Conservation (phyloP, 1,284 basidiomycete species). For the Irpex rosettiformis region DNA sequence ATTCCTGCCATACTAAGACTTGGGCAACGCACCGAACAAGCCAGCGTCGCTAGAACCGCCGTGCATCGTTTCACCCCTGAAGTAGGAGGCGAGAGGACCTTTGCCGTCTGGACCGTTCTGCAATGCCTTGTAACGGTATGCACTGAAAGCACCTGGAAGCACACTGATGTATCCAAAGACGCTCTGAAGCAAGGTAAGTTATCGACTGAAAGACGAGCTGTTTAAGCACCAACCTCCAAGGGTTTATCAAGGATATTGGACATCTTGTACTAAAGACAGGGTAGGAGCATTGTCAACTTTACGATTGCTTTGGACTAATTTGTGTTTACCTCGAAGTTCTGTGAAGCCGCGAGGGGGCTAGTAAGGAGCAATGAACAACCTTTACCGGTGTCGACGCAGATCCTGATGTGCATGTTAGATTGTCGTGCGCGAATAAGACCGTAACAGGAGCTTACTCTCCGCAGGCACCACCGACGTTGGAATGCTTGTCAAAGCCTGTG, state of each 20-base stretch:
- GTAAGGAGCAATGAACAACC: conserved; percentile 78
- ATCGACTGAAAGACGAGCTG: not conserved
- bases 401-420: conserved; percentile 39
- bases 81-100: conserved; percentile 88
- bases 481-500: conserved; percentile 83
- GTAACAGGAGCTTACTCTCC: conserved; percentile 85
- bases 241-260: conserved; percentile 93
- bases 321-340: conserved; percentile 76
- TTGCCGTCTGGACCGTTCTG: conserved; percentile 79
- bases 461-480: conserved; percentile 91
- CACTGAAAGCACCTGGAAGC: conserved; percentile 87
- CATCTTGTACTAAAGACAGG: conserved; percentile 71
- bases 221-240: conserved; percentile 55
- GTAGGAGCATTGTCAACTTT: not conserved
- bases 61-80: conserved; percentile 90
- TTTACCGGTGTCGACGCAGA: conserved; percentile 80
- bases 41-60: conserved; percentile 58
- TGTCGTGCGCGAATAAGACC: no score
- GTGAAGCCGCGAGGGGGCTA: conserved; percentile 86
- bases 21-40: conserved; percentile 51
- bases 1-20: conserved; percentile 1
- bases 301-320: not conserved
- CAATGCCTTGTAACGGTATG: conserved; percentile 86
- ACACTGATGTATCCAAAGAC: conserved; percentile 93
- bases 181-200: conserved; percentile 40